Evolutionary conservation across 768 basidiomycete species (phyloP), one percentile per base, ranked within the genome.

Genomic region (Boletus insuetus): DNA sequence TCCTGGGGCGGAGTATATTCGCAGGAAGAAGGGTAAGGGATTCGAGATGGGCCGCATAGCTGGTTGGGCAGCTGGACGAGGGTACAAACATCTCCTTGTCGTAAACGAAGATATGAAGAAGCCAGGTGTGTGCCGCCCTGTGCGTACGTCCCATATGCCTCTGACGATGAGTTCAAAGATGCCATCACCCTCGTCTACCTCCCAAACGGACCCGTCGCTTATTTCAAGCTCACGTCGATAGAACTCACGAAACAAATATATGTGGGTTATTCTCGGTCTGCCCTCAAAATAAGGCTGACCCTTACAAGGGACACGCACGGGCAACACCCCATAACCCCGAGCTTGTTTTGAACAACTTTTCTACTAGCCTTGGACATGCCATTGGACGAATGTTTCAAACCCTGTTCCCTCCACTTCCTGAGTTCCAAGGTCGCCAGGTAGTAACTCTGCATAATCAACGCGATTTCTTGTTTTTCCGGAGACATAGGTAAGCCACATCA

Each of bases 361-460:
- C 91, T 1, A 98, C 97, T 0, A 83, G 91, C 14, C 84, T 99
- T 19, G 97, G 97, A 40, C 91, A 97, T 67, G 85, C 87, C 16
- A 85, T 98, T 48, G 97, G 97, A 16, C 83, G 94, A 24, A 88
- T 99, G 80, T 96, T 98, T 74, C 96, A 97, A 64, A 94, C 94
- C 1, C 81, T 94, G 20, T 98, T 98, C 75, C 97, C 97, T 17
- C 94, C 91, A 8, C 76, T 96, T 58, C 94, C 94, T 1, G 91
- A 97, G 69, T 98, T 97, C 67, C 87, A 94, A 73, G 97, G 97
- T 34, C 77, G 97, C 31, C 97, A 99, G 71, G 95, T 98, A 11
- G 95, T 98, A 13, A 97, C 96, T 3, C 77, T 98, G 19, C 97
- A 98, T 68, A 98, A 98, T 66, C 94, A 97, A 69, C 84, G 97